A percentile compares a stretch with the other conserved stretches of the same genome.
Conservation (phyloP, 2,329 filamentous ascomycete genomes). For the Anthostomella pinea region DNA sequence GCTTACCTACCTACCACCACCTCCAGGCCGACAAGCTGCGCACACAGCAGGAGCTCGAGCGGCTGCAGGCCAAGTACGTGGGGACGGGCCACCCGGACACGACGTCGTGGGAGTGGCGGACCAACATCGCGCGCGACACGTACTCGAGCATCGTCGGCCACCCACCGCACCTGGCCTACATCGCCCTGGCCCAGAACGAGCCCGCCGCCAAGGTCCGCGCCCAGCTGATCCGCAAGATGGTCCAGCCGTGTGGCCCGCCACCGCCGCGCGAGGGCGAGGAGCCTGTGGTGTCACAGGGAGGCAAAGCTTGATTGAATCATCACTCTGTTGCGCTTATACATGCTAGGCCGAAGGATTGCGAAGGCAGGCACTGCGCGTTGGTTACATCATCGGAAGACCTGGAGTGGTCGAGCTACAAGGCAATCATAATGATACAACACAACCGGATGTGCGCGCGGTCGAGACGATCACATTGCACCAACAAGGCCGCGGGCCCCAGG, state of each 20-base stretch:
- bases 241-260: conserved; percentile 59
- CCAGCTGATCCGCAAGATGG: conserved; percentile 77
- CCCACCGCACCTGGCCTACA: conserved; percentile 81
- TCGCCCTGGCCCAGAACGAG: conserved; percentile 86
- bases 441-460: no score
- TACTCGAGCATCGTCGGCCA: conserved; percentile 88
- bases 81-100: conserved; percentile 96
- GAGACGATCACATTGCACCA: no score
- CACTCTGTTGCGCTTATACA: no score
- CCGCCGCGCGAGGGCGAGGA: conserved; percentile 52
- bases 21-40: conserved; percentile 90
- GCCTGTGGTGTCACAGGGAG: conserved; percentile 11
- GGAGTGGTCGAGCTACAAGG: no score
- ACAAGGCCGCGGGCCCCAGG: no score
- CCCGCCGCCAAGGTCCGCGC: conserved; percentile 75
- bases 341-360: no score
- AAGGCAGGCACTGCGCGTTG: no score
- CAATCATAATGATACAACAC: no score
- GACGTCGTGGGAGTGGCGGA: conserved; percentile 95
- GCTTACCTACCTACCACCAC: conserved; percentile 4
- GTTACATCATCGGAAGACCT: no score
- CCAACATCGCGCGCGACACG: conserved; percentile 92
- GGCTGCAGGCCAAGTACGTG: conserved; percentile 91
- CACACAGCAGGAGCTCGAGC: conserved; percentile 95
- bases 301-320: no score